Evolutionary conservation across 139 green algal genomes (phyloP).

Genomic region (Spirogloea muscicola): DNA sequence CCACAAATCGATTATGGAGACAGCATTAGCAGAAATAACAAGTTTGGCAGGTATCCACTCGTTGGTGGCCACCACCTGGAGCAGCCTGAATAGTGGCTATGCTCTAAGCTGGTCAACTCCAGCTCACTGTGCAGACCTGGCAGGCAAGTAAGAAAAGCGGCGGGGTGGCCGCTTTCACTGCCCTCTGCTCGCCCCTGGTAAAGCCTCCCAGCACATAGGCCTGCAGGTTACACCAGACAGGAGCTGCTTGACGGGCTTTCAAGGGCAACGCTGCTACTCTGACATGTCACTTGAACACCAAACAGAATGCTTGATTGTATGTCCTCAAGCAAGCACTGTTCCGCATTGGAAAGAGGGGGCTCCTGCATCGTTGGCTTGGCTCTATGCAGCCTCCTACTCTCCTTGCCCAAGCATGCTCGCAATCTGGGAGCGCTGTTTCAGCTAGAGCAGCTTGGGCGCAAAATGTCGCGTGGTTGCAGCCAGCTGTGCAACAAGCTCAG

Average conservation of each 20-base stretch:
- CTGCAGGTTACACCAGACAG: not conserved
- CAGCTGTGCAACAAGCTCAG: not conserved
- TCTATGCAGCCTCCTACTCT: not conserved
- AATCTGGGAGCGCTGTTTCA: too few relatives aligned
- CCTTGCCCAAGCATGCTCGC: too few relatives aligned
- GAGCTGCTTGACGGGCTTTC: not conserved
- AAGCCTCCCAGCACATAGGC: slow-evolving; percentile 29
- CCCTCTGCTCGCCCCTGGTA: slow-evolving; percentile 14
- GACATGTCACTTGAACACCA: not conserved
- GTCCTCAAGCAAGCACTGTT: too few relatives aligned
- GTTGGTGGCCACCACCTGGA: too few relatives aligned
- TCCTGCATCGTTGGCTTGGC: not conserved
- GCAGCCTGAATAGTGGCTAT: too few relatives aligned
- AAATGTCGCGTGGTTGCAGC: not conserved
- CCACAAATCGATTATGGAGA: too few relatives aligned
- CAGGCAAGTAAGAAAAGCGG: slow-evolving; percentile 38
- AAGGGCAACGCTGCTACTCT: not conserved
- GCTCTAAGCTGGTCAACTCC: too few relatives aligned
- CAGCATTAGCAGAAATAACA: too few relatives aligned
- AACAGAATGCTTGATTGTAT: too few relatives aligned
- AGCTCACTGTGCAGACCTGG: too few relatives aligned
- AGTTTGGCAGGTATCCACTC: too few relatives aligned
- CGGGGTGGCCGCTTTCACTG: slow-evolving; percentile 10
- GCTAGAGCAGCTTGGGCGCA: too few relatives aligned
- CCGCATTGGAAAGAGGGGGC: not conserved